Evolutionary conservation across 73 alveolate genomes (phyloP).

Genomic region (Tetrahymena thermophila): DNA sequence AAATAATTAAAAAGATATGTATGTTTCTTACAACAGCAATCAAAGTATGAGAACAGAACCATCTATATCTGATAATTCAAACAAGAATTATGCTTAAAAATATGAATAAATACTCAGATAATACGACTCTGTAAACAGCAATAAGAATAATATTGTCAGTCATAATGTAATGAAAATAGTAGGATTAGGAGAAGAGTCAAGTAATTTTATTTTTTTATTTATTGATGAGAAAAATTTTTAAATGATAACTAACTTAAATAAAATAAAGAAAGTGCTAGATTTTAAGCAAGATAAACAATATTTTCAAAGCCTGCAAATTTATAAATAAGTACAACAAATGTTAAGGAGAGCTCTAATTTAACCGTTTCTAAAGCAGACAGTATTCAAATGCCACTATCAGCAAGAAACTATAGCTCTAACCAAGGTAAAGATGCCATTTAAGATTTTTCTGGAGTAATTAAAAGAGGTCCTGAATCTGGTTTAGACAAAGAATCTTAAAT

Average conservation of each 20-base stretch:
- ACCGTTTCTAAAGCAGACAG: neutral
- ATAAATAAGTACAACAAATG: neutral
- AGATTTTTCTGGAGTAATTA: neutral
- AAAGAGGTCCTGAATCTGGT: neutral
- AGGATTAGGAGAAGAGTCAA: neutral
- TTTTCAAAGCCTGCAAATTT: neutral
- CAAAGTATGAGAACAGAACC: neutral
- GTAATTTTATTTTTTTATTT: neutral
- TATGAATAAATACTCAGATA: neutral
- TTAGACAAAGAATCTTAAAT: neutral
- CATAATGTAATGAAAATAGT: neutral
- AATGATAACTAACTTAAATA: neutral
- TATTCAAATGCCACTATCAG: neutral
- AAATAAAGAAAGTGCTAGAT: neutral
- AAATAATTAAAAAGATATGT: neutral
- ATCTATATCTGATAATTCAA: neutral
- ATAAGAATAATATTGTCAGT: neutral
- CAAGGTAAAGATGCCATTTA: neutral
- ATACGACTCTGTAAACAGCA: neutral
- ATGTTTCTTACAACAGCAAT: neutral
- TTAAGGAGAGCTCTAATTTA: neutral
- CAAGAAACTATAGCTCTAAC: neutral
- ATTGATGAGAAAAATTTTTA: too few relatives aligned
- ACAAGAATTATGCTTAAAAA: neutral
- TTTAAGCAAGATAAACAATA: neutral